A percentile compares a stretch with the other conserved stretches of the same genome.
These are phyloP conservation scores for Hordeum pubiflorum DNA, from an alignment of 202 grass and related monocot genomes.

Conservation along the genomic window DNA sequence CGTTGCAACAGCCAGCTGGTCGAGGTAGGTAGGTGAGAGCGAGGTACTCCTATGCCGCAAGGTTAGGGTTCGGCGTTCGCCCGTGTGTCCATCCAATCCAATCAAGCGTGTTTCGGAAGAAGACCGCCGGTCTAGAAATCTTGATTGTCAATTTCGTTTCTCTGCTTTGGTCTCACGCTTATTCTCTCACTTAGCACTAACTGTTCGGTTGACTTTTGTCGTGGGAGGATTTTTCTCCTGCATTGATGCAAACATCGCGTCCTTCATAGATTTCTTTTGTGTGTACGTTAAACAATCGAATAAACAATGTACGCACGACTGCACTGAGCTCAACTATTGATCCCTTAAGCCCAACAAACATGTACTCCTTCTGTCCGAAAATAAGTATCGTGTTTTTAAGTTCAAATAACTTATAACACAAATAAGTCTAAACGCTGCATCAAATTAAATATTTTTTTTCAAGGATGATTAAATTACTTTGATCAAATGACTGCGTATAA, in stretches of 20 bases:
- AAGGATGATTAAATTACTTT: no score
- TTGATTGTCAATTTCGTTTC: background rate
- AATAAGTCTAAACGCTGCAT: no score
- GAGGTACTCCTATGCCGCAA: background rate
- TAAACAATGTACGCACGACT: no score
- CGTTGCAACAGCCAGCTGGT: conserved; percentile 3
- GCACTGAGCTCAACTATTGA: no score
- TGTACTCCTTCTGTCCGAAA: no score
- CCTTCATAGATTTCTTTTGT: background rate
- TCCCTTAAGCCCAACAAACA: no score
- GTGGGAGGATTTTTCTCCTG: background rate
- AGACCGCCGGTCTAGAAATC: background rate
- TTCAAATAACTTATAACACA: no score
- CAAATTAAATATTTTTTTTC: no score
- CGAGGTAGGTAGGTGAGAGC: background rate
- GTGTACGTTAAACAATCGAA: no score
- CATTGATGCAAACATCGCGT: background rate
- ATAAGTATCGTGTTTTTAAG: no score
- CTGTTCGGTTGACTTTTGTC: background rate
- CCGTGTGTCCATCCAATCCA: background rate
- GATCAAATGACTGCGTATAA: background rate
- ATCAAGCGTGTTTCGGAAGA: background rate
- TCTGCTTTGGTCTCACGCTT: background rate
- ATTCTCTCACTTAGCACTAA: background rate
- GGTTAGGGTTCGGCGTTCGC: background rate